Percentiles rank a stretch among this genome's conserved stretches.
Conservation (phyloP, 208 protist genomes). For the Wallacemonas collosoma region DNA sequence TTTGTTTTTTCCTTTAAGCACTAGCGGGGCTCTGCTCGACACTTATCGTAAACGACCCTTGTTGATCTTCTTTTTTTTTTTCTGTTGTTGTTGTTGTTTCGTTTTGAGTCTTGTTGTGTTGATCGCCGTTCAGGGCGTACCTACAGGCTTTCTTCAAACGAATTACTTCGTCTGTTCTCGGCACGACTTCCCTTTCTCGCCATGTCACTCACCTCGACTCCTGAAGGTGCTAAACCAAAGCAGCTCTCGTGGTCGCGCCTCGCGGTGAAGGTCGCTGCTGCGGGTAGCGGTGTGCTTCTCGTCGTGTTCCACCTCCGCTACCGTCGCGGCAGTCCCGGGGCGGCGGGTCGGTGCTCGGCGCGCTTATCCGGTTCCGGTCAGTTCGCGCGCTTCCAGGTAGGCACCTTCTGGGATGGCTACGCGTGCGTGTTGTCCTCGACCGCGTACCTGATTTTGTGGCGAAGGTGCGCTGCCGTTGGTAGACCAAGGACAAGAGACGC, state of each 20-base stretch:
- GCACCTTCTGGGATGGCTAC: neutral
- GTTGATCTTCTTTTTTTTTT: neutral
- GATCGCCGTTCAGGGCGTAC: no score
- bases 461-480: conserved; percentile 10
- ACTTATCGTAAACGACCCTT: no score
- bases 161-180: no score
- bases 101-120: neutral
- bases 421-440: neutral
- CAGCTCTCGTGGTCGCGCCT: neutral
- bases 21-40: no score
- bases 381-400: neutral
- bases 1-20: conserved; percentile 1
- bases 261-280: neutral
- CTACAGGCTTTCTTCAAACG: no score
- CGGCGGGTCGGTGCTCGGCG: neutral
- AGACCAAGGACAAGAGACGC: neutral
- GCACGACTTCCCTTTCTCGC: no score
- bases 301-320: neutral
- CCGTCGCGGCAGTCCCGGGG: neutral
- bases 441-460: neutral
- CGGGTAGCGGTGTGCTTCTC: neutral
- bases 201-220: neutral
- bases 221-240: neutral
- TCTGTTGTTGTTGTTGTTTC: neutral
- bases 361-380: conserved; percentile 1